Percentiles rank a stretch among this genome's conserved stretches.
Evolutionary conservation across 306 rosid species (phyloP).

Genomic region (Oemleria cerasiformis): DNA sequence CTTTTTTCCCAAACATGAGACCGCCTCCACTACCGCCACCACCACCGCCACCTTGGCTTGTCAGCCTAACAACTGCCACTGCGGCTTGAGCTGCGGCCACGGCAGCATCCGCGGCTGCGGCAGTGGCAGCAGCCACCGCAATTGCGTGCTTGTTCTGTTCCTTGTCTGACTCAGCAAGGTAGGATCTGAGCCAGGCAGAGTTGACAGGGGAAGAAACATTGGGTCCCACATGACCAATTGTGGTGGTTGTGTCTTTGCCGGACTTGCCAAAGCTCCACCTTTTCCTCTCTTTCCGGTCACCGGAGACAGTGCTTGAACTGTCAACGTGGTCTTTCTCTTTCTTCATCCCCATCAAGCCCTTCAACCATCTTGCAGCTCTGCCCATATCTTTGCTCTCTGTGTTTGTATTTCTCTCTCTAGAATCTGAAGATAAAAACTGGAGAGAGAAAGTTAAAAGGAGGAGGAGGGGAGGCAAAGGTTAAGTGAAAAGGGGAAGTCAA

Average conservation of each 20-base stretch:
- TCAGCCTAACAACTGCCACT: slow-evolving; percentile 78
- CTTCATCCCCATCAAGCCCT: slow-evolving; percentile 82
- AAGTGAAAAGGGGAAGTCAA: slow-evolving; percentile 21
- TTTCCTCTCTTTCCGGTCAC: slow-evolving; percentile 59
- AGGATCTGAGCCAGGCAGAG: slow-evolving; percentile 68
- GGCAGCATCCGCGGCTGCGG: slow-evolving; percentile 86
- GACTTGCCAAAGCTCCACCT: slow-evolving; percentile 84
- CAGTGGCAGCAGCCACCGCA: slow-evolving; percentile 97
- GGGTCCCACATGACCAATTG: slow-evolving; percentile 12
- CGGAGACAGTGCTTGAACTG: slow-evolving; percentile 30
- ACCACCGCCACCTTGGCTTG: slow-evolving; percentile 36
- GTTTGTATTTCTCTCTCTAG: not conserved
- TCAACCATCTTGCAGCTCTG: slow-evolving; percentile 77
- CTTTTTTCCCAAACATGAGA: slow-evolving; percentile 46
- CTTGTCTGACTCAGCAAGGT: slow-evolving; percentile 51
- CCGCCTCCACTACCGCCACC: slow-evolving; percentile 56
- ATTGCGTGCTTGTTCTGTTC: slow-evolving; percentile 89
- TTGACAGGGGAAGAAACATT: slow-evolving; percentile 33
- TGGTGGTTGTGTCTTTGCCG: slow-evolving; percentile 38
- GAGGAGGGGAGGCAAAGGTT: not conserved
- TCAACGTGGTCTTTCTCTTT: slow-evolving; percentile 52
- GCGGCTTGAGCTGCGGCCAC: slow-evolving; percentile 93
- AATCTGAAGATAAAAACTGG: slow-evolving; percentile 16
- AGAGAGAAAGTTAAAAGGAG: slow-evolving; percentile 15
- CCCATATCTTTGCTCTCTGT: slow-evolving; percentile 28